Conservation (phyloP, 192 early-diverging fungal genomes). For the Rhizophagus sp. region DNA sequence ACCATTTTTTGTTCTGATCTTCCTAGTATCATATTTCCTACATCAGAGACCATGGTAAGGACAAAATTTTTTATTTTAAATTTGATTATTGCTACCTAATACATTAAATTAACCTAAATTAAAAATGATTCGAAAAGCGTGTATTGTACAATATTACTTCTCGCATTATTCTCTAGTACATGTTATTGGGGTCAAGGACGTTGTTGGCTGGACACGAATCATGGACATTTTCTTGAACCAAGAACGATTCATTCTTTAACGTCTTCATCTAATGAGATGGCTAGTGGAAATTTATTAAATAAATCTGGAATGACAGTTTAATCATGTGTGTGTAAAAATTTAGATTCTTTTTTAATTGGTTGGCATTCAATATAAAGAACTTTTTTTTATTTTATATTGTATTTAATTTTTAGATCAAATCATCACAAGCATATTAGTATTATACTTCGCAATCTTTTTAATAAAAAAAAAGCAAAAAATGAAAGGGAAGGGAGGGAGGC, state of each 20-base stretch:
- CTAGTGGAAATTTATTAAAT: constrained; percentile 20
- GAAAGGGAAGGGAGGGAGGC: no score
- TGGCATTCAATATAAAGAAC: not conserved
- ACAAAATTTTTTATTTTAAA: constrained; percentile 3
- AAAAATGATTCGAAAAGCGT: constrained; percentile 37
- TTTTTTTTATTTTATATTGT: no score
- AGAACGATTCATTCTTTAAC: constrained; percentile 26
- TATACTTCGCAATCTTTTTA: no score
- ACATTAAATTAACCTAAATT: not conserved
- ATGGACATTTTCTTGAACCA: constrained; percentile 37
- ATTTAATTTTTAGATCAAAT: not conserved
- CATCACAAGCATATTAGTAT: not conserved
- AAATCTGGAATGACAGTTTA: not conserved
- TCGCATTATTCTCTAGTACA: constrained; percentile 57
- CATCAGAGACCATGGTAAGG: constrained; percentile 63
- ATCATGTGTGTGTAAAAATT: not conserved
- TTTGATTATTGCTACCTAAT: not conserved
- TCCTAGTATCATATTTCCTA: constrained; percentile 55
- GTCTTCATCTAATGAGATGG: constrained; percentile 23
- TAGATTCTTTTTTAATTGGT: not conserved
- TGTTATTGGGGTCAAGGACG: constrained; percentile 65
- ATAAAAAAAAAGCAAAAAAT: no score
- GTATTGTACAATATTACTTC: constrained; percentile 56
- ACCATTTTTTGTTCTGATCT: constrained; percentile 56
- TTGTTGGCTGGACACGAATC: constrained; percentile 58